phyloP scores from a whole-genome alignment of 306 rosid genomes.

The Vigna angularis region DNA sequence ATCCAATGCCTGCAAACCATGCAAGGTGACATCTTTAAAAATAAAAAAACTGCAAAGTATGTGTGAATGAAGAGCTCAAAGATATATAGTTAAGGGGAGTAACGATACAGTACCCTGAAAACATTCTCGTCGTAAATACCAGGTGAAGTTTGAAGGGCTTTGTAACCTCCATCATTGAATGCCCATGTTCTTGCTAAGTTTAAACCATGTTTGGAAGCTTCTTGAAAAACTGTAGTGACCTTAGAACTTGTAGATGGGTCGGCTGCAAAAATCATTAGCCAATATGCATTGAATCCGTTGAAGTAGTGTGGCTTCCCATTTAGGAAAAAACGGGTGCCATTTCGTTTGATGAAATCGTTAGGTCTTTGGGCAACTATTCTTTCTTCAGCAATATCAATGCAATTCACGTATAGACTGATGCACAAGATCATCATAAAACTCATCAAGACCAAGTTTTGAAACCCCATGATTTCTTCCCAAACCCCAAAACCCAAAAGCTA shows the following conservation, averaged over 20 bases:
- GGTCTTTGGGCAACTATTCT: too few species aligned
- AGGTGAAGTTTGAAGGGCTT: conserved; percentile 46
- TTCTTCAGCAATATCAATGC: too few species aligned
- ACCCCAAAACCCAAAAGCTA: background rate
- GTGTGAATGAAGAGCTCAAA: too few species aligned
- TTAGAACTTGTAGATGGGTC: conserved; percentile 50
- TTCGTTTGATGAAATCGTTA: conserved; percentile 38
- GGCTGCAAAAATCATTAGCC: conserved; percentile 63
- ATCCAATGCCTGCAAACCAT: conserved; percentile 39
- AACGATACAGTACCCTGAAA: conserved; percentile 42
- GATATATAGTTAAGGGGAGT: background rate
- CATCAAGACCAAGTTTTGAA: background rate
- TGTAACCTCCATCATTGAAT: conserved; percentile 48
- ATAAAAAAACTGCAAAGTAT: background rate
- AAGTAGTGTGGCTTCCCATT: conserved; percentile 46
- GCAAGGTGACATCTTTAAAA: background rate
- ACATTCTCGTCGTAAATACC: conserved; percentile 43
- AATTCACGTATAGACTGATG: conserved; percentile 21
- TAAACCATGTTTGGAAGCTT: conserved; percentile 52
- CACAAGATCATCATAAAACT: conserved; percentile 28
- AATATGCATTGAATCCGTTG: conserved; percentile 64
- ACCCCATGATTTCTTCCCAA: conserved; percentile 21
- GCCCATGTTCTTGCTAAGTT: conserved; percentile 53
- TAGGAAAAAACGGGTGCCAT: conserved; percentile 48
- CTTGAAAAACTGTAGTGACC: conserved; percentile 46